Conservation (phyloP, 768 basidiomycete genomes). For the Candolleomyces efflorescens region DNA sequence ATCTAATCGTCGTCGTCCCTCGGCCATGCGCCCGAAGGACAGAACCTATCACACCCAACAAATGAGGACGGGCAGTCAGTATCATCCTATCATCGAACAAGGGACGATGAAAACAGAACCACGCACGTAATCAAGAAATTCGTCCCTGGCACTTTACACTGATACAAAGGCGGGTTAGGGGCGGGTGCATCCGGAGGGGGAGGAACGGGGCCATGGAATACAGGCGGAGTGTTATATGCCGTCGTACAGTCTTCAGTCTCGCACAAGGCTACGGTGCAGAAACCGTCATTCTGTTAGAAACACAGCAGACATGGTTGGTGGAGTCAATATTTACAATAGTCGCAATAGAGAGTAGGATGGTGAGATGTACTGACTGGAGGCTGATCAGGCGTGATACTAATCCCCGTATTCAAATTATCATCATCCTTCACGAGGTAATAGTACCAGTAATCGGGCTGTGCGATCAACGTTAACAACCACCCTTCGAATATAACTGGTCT, state of each 20-base stretch:
- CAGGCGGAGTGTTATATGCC: slow-evolving; percentile 24
- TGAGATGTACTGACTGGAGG: slow-evolving; percentile 14
- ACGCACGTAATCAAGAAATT: slow-evolving; percentile 18
- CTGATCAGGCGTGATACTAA: slow-evolving; percentile 23
- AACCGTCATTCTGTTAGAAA: slow-evolving; percentile 12
- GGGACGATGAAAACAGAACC: slow-evolving; percentile 16
- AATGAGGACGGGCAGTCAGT: too few relatives aligned
- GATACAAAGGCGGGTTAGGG: slow-evolving; percentile 16
- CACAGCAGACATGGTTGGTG: not conserved
- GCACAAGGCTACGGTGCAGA: slow-evolving; percentile 21
- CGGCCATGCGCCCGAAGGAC: too few relatives aligned
- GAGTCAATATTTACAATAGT: too few relatives aligned
- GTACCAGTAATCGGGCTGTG: slow-evolving; percentile 6
- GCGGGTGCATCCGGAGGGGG: slow-evolving; percentile 9
- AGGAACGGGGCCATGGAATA: slow-evolving; percentile 5
- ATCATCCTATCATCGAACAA: slow-evolving; percentile 12
- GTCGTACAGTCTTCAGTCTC: slow-evolving; percentile 19
- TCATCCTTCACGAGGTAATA: slow-evolving; percentile 29
- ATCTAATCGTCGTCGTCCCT: too few relatives aligned
- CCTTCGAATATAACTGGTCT: not conserved
- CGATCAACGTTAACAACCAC: not conserved
- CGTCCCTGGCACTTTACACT: slow-evolving; percentile 15
- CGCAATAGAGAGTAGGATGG: not conserved
- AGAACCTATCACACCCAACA: too few relatives aligned
- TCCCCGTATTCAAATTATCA: slow-evolving; percentile 26